These are phyloP conservation scores for Rhizopogon vulgaris DNA, from an alignment of 768 basidiomycete species.

Conservation along the genomic window DNA sequence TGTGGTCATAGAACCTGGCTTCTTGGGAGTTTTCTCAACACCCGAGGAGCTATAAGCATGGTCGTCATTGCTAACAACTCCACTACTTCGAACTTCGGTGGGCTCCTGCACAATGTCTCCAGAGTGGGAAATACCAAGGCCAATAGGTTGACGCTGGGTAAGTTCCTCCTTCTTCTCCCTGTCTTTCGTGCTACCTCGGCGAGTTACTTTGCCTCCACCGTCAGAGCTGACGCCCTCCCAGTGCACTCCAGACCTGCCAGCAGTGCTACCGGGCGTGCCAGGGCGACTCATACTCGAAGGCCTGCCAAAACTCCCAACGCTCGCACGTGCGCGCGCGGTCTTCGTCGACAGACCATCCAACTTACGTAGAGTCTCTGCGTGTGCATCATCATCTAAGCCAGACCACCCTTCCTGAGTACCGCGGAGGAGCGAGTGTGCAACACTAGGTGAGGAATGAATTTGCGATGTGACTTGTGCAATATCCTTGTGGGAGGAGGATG, in stretches of 20 bases:
- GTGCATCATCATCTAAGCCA: slow-evolving; percentile 80
- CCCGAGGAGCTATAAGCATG: slow-evolving; percentile 36
- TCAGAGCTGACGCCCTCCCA: slow-evolving; percentile 65
- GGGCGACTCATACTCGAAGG: slow-evolving; percentile 63
- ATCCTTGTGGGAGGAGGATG: slow-evolving; percentile 34
- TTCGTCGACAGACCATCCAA: slow-evolving; percentile 83
- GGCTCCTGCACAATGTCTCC: slow-evolving; percentile 31
- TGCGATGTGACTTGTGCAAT: slow-evolving; percentile 29
- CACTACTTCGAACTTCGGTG: slow-evolving; percentile 36
- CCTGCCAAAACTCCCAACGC: slow-evolving; percentile 66
- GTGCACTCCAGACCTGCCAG: slow-evolving; percentile 40
- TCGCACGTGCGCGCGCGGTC: slow-evolving; percentile 69
- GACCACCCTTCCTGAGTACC: slow-evolving; percentile 91
- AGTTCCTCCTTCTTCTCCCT: slow-evolving; percentile 40
- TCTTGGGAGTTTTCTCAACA: slow-evolving; percentile 65
- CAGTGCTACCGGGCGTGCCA: slow-evolving; percentile 64
- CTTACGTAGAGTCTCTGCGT: slow-evolving; percentile 87
- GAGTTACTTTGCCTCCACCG: slow-evolving; percentile 27
- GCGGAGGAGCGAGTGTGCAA: slow-evolving; percentile 79
- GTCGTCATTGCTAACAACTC: slow-evolving; percentile 53
- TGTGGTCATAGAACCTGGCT: slow-evolving; percentile 45
- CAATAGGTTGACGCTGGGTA: slow-evolving; percentile 13
- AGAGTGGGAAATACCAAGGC: slow-evolving; percentile 31
- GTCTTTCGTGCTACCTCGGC: slow-evolving; percentile 31
- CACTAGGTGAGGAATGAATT: slow-evolving; percentile 49